Percentiles rank a stretch among this genome's conserved stretches.
Conservation (phyloP, 1,284 basidiomycete genomes). For the Prillingera fragicola region DNA sequence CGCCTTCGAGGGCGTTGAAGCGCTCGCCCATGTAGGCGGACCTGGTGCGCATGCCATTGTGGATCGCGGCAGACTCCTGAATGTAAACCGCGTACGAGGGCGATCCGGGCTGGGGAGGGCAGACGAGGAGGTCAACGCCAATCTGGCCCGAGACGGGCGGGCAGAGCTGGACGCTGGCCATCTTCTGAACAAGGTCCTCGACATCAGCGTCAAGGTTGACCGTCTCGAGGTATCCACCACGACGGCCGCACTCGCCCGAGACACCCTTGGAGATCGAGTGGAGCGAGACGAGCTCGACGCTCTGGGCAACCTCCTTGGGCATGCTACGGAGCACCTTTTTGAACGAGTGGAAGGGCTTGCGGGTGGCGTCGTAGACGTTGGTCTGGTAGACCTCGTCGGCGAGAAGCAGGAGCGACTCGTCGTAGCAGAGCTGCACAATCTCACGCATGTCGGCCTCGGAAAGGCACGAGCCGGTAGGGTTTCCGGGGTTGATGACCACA, state of each 20-base stretch:
- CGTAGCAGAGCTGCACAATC: conserved; percentile 70
- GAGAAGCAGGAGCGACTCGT: conserved; percentile 71
- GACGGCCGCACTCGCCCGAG: conserved; percentile 82
- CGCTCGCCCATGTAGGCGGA: conserved; percentile 63
- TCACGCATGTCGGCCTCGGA: conserved; percentile 61
- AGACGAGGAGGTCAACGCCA: conserved; percentile 78
- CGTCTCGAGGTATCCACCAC: conserved; percentile 86
- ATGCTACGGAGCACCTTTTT: conserved; percentile 67
- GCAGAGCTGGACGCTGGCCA: conserved; percentile 77
- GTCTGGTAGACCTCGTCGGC: conserved; percentile 90
- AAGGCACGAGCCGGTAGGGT: conserved; percentile 82
- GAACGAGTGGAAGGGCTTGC: conserved; percentile 76
- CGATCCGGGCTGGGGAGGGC: conserved; percentile 67
- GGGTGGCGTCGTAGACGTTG: conserved; percentile 64
- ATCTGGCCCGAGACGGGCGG: conserved; percentile 71
- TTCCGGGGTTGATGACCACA: conserved; percentile 90
- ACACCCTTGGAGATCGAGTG: conserved; percentile 91
- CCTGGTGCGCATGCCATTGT: conserved; percentile 62
- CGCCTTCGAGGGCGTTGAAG: conserved; percentile 67
- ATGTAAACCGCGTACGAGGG: conserved; percentile 69
- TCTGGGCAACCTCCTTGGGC: conserved; percentile 48
- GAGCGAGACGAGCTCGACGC: conserved; percentile 74
- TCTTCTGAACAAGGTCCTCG: conserved; percentile 78
- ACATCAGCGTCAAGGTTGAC: conserved; percentile 68
- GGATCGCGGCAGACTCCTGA: conserved; percentile 68